Conservation (phyloP, 306 rosid species). For the Cucurbita maxima region DNA sequence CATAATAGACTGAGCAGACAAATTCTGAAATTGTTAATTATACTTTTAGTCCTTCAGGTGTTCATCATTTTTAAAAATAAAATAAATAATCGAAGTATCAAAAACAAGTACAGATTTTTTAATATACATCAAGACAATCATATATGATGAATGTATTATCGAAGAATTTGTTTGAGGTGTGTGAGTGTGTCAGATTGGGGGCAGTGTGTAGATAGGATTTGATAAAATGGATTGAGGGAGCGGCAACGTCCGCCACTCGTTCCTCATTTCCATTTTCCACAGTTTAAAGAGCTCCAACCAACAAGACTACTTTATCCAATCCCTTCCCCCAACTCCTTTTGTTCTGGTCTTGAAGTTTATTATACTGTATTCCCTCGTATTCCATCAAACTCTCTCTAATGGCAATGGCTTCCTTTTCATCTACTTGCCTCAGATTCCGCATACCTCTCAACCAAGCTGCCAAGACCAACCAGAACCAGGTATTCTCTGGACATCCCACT, state of each 20-base stretch:
- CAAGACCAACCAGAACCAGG: constrained; percentile 21
- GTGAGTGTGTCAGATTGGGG: too few species aligned
- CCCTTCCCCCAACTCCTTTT: background rate
- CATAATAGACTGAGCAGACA: too few species aligned
- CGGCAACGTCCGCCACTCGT: background rate
- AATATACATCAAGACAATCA: too few species aligned
- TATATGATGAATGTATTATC: too few species aligned
- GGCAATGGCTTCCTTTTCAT: constrained; percentile 47
- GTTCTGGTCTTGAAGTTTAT: background rate
- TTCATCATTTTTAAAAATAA: too few species aligned
- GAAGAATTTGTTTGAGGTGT: too few species aligned
- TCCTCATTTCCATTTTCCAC: too few species aligned
- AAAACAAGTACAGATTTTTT: too few species aligned
- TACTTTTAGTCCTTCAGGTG: too few species aligned
- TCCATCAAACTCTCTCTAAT: too few species aligned
- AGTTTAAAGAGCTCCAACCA: background rate
- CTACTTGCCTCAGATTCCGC: constrained; percentile 27
- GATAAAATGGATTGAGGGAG: background rate
- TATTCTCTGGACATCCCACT: background rate
- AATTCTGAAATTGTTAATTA: too few species aligned
- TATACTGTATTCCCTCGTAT: background rate
- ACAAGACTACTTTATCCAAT: background rate
- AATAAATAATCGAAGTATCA: too few species aligned
- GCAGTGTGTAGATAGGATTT: background rate
- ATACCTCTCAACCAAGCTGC: constrained; percentile 18